phyloP scores from a whole-genome alignment of 768 basidiomycete species.

The Suillus tomentosus region DNA sequence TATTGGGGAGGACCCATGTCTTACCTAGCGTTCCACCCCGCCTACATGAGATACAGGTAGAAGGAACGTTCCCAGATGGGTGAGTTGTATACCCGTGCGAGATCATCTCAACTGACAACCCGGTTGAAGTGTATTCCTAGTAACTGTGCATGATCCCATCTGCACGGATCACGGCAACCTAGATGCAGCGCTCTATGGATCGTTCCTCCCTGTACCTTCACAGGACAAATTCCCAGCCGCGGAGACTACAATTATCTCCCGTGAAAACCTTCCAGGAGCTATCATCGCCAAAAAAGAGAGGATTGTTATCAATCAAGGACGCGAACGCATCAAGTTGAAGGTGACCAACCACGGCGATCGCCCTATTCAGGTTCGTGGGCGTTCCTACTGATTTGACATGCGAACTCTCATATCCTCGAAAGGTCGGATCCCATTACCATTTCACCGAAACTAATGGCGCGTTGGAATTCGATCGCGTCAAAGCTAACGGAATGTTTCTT shows the following conservation, averaged over 20 bases:
- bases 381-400: neutral
- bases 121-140: slow-evolving; percentile 70
- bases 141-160: slow-evolving; percentile 95
- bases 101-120: slow-evolving; percentile 1
- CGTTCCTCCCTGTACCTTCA: slow-evolving; percentile 83
- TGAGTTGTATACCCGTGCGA: slow-evolving; percentile 33
- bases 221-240: slow-evolving; percentile 62
- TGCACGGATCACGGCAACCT: slow-evolving; percentile 81
- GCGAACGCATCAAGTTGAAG: slow-evolving; percentile 65
- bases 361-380: slow-evolving; percentile 74
- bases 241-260: slow-evolving; percentile 50
- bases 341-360: slow-evolving; percentile 93
- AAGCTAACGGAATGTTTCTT: slow-evolving; percentile 81
- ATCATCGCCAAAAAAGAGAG: slow-evolving; percentile 64
- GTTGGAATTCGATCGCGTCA: slow-evolving; percentile 79
- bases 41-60: slow-evolving; percentile 89
- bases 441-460: slow-evolving; percentile 88
- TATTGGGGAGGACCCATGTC: slow-evolving; percentile 90
- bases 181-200: slow-evolving; percentile 87
- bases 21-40: slow-evolving; percentile 74
- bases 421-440: slow-evolving; percentile 95
- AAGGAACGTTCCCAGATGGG: slow-evolving; percentile 91
- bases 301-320: slow-evolving; percentile 76
- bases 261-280: slow-evolving; percentile 70
- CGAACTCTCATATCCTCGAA: slow-evolving; percentile 11